These are phyloP conservation scores for Hypholoma sublateritium DNA, from an alignment of 768 basidiomycete genomes.

Conservation along the genomic window DNA sequence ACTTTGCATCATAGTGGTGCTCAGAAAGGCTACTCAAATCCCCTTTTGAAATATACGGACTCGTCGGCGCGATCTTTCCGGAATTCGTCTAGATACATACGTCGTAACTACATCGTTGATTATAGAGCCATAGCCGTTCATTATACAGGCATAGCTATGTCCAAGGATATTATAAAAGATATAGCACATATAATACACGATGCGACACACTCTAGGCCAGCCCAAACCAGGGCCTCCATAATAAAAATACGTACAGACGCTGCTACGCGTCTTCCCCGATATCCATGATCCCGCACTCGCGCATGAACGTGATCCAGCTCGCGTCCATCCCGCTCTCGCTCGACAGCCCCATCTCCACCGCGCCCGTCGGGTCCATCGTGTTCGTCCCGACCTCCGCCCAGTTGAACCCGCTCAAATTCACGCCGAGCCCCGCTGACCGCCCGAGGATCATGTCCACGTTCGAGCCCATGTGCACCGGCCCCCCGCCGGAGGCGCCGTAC, in stretches of 20 bases:
- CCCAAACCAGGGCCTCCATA: not conserved
- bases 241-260: not conserved
- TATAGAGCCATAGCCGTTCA: too few relatives aligned
- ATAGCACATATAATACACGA: too few relatives aligned
- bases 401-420: slow-evolving; percentile 2
- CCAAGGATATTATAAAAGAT: too few relatives aligned
- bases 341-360: slow-evolving; percentile 43
- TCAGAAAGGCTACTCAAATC: too few relatives aligned
- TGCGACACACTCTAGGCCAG: not conserved
- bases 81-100: too few relatives aligned
- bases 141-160: too few relatives aligned
- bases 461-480: not conserved
- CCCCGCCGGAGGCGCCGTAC: not conserved
- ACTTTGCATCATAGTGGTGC: too few relatives aligned
- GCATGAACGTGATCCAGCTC: slow-evolving; percentile 49
- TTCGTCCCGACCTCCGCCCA: slow-evolving; percentile 3
- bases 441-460: slow-evolving; percentile 5
- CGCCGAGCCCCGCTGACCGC: not conserved
- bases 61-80: too few relatives aligned
- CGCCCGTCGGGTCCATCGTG: slow-evolving; percentile 27
- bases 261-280: not conserved
- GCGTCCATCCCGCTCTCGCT: slow-evolving; percentile 46
- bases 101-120: too few relatives aligned
- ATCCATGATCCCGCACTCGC: slow-evolving; percentile 50
- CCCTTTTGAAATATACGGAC: too few relatives aligned